phyloP scores from a whole-genome alignment of 306 rosid genomes.

The Trichosanthes truncata region DNA sequence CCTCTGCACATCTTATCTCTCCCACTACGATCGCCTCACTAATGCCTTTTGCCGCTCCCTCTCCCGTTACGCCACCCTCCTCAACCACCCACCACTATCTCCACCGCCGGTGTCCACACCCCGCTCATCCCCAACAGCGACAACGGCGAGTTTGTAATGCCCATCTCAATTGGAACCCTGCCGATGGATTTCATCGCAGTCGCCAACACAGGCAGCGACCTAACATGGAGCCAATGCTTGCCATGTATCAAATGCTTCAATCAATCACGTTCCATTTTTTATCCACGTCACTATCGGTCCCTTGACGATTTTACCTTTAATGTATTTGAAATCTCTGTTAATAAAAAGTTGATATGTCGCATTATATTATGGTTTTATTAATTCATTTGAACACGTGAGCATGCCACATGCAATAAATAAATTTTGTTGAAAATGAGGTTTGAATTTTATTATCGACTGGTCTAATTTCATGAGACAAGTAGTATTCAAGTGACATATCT shows the following conservation, averaged over 20 bases:
- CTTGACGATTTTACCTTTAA: too few relatives aligned
- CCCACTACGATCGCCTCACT: slow-evolving; percentile 19
- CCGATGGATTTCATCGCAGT: slow-evolving; percentile 24
- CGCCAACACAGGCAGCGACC: slow-evolving; percentile 56
- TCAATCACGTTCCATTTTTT: slow-evolving; percentile 30
- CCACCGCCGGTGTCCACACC: background rate
- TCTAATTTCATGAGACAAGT: too few relatives aligned
- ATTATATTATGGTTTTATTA: too few relatives aligned
- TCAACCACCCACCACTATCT: background rate
- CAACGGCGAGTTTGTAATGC: slow-evolving; percentile 42
- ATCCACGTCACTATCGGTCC: slow-evolving; percentile 28
- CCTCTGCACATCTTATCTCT: slow-evolving; percentile 13
- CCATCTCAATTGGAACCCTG: slow-evolving; percentile 41
- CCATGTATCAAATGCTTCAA: slow-evolving; percentile 42
- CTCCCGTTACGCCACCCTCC: background rate
- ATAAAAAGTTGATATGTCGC: too few relatives aligned
- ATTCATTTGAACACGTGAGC: too few relatives aligned
- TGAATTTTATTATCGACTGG: too few relatives aligned
- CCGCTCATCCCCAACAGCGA: slow-evolving; percentile 2
- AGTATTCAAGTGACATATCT: too few relatives aligned
- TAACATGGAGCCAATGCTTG: slow-evolving; percentile 49
- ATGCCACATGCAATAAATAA: too few relatives aligned
- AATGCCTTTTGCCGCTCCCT: slow-evolving; percentile 38
- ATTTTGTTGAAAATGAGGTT: too few relatives aligned
- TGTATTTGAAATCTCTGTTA: too few relatives aligned